A percentile compares a stretch with the other conserved stretches of the same genome.
These are phyloP conservation scores for Phlebiopsis flavidoalba DNA, from an alignment of 768 basidiomycete species.

Conservation along the genomic window DNA sequence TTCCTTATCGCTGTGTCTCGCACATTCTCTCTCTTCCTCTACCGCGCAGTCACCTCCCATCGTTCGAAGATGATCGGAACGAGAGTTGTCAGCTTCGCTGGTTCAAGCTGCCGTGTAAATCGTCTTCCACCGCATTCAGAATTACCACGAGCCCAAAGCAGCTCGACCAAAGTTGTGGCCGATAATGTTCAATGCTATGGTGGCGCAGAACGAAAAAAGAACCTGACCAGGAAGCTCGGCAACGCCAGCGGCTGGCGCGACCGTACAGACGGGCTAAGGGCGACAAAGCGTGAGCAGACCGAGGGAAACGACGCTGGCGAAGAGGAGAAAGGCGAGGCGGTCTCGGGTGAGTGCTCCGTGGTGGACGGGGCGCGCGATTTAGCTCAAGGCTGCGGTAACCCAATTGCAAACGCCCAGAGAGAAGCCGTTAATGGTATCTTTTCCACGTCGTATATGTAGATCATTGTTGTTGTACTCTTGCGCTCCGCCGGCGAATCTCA, in stretches of 20 bases:
- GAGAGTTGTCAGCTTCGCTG: conserved; percentile 92
- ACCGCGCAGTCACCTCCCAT: conserved; percentile 81
- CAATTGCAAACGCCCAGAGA: conserved; percentile 48
- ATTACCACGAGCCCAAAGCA: conserved; percentile 77
- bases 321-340: conserved; percentile 67
- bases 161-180: conserved; percentile 83
- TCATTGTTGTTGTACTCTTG: neutral
- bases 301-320: conserved; percentile 71
- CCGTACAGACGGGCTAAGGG: conserved; percentile 65
- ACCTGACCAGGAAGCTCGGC: conserved; percentile 80
- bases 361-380: conserved; percentile 75
- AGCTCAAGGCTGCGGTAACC: conserved; percentile 82
- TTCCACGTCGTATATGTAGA: neutral
- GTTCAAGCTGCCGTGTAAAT: conserved; percentile 89
- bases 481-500: neutral
- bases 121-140: conserved; percentile 55
- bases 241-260: conserved; percentile 60
- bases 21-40: conserved; percentile 82
- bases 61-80: conserved; percentile 99
- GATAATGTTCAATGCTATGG: conserved; percentile 82
- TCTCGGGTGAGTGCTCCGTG: conserved; percentile 55
- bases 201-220: conserved; percentile 87
- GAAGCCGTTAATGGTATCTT: conserved; percentile 17
- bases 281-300: conserved; percentile 63
- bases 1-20: conserved; percentile 81